A percentile compares a stretch with the other conserved stretches of the same genome.
These are phyloP conservation scores for Lachnellula arida DNA, from an alignment of 2,329 filamentous ascomycete species.

Conservation along the genomic window DNA sequence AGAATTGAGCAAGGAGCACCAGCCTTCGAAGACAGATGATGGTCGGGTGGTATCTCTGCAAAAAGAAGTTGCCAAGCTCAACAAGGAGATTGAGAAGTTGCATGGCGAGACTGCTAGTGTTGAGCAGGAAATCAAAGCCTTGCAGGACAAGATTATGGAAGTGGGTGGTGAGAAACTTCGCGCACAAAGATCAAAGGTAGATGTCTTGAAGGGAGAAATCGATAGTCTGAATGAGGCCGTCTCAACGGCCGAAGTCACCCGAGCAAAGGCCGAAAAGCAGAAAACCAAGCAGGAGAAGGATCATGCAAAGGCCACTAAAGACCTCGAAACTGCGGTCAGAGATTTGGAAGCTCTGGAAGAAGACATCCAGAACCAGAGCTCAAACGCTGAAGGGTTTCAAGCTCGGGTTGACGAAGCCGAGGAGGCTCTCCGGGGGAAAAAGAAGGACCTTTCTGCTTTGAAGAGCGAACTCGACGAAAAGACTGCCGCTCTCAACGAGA, in stretches of 20 bases:
- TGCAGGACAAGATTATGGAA: slow-evolving; percentile 98
- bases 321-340: slow-evolving; percentile 64
- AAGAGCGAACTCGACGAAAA: slow-evolving; percentile 87
- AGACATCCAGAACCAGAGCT: slow-evolving; percentile 73
- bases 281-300: slow-evolving; percentile 83
- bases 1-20: slow-evolving; percentile 76
- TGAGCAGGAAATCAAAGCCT: slow-evolving; percentile 84
- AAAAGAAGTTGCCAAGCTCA: slow-evolving; percentile 70
- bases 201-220: slow-evolving; percentile 82
- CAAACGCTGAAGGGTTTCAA: slow-evolving; percentile 68
- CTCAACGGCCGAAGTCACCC: slow-evolving; percentile 80
- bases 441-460: slow-evolving; percentile 70
- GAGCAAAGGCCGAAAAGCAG: slow-evolving; percentile 91
- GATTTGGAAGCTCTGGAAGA: slow-evolving; percentile 76
- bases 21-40: slow-evolving; percentile 76
- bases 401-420: slow-evolving; percentile 77
- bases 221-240: slow-evolving; percentile 73
- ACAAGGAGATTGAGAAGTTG: slow-evolving; percentile 74
- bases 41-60: slow-evolving; percentile 66
- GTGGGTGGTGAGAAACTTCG: slow-evolving; percentile 91
- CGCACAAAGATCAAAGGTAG: slow-evolving; percentile 84
- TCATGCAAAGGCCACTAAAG: slow-evolving; percentile 70
- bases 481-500: slow-evolving; percentile 80
- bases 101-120: slow-evolving; percentile 81
- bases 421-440: slow-evolving; percentile 71